phyloP scores from a whole-genome alignment of 1,139 yeast species.

The Blastobotrys niveus region DNA sequence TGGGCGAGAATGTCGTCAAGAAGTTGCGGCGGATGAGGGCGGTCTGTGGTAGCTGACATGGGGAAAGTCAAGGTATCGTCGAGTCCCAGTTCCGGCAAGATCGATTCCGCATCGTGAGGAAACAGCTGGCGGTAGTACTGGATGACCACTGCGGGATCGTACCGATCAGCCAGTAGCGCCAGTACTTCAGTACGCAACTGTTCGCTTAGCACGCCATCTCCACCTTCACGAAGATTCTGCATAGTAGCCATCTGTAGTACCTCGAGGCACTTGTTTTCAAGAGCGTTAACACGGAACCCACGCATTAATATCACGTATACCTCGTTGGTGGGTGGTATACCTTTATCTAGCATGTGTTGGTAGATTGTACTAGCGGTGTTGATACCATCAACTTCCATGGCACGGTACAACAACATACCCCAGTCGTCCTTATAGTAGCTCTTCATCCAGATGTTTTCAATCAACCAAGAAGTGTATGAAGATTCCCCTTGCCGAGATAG shows the following conservation, averaged over 20 bases:
- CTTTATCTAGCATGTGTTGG: constrained; percentile 19
- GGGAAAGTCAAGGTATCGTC: too few relatives aligned
- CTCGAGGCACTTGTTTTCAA: constrained; percentile 25
- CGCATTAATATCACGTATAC: constrained; percentile 21
- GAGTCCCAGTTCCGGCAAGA: too few relatives aligned
- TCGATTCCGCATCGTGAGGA: constrained; percentile 4
- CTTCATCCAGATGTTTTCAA: constrained; percentile 18
- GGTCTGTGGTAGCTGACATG: too few relatives aligned
- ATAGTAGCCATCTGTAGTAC: constrained; percentile 20
- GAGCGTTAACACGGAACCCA: constrained; percentile 25
- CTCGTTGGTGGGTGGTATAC: constrained; percentile 16
- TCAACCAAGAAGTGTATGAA: constrained; percentile 19
- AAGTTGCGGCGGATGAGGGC: too few relatives aligned
- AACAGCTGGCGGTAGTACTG: constrained; percentile 21
- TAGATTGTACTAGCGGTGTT: constrained; percentile 22
- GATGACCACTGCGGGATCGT: constrained; percentile 21
- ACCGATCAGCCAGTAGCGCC: constrained; percentile 20
- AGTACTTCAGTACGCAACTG: constrained; percentile 20
- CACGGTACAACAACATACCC: constrained; percentile 21
- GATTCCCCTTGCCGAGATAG: constrained; percentile 14
- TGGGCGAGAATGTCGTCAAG: neutral
- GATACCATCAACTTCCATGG: constrained; percentile 26
- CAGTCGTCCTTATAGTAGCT: constrained; percentile 6
- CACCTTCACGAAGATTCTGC: constrained; percentile 15
- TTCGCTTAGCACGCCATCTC: neutral